Evolutionary conservation across 805 yeast genomes (phyloP).

Genomic region (Maudiozyma turicensis): DNA sequence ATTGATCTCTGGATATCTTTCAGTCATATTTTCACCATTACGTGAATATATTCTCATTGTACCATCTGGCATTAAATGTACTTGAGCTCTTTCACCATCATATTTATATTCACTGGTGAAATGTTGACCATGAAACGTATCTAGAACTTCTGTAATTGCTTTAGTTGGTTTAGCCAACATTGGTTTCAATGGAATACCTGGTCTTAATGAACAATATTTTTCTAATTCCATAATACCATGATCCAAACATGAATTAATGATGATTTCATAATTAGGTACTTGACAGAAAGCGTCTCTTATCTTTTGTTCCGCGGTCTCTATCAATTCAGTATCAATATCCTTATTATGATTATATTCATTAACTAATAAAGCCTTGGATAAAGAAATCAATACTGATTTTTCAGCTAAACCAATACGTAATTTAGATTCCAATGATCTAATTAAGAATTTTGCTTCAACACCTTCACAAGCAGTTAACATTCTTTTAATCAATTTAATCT

Average conservation of each 20-base stretch:
- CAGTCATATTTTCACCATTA: constrained; percentile 95
- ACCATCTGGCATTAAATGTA: constrained; percentile 63
- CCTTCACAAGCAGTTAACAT: constrained; percentile 81
- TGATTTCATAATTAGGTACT: constrained; percentile 78
- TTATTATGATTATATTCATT: constrained; percentile 38
- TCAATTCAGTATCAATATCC: constrained; percentile 33
- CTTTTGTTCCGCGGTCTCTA: constrained; percentile 62
- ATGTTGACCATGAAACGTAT: constrained; percentile 71
- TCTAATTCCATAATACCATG: constrained; percentile 59
- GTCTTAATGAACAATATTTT: constrained; percentile 64
- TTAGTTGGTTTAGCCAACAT: constrained; percentile 98
- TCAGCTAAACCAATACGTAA: constrained; percentile 90
- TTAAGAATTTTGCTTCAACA: constrained; percentile 80
- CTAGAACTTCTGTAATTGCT: constrained; percentile 82
- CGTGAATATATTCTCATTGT: constrained; percentile 74
- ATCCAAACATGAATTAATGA: constrained; percentile 55
- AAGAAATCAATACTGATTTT: constrained; percentile 73
- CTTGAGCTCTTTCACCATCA: constrained; percentile 97
- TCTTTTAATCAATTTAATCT: constrained; percentile 69
- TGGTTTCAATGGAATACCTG: constrained; percentile 93
- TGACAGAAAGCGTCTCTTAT: constrained; percentile 82
- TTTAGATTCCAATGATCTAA: constrained; percentile 87
- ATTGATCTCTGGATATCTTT: constrained; percentile 86
- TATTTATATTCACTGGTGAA: constrained; percentile 96
- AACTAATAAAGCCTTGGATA: constrained; percentile 72